Percentiles rank a stretch among this genome's conserved stretches.
Evolutionary conservation across 2,329 filamentous ascomycete species (phyloP).

Genomic region (Exserohilum turcica): DNA sequence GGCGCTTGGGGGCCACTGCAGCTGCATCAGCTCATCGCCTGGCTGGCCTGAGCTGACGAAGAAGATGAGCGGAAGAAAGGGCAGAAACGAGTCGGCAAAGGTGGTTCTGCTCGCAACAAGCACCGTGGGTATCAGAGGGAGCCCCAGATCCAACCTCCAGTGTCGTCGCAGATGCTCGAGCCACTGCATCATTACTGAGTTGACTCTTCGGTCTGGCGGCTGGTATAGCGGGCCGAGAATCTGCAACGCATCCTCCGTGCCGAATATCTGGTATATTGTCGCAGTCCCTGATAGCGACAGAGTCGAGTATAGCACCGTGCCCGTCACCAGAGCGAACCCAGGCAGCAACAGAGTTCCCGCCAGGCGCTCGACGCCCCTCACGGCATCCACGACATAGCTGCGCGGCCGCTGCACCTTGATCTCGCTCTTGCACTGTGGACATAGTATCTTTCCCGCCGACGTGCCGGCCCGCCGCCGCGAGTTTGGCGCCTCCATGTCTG

Average conservation of each 20-base stretch:
- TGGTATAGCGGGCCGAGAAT: conserved; percentile 56
- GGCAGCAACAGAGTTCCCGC: conserved; percentile 68
- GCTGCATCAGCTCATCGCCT: conserved; percentile 53
- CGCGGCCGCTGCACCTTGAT: conserved; percentile 77
- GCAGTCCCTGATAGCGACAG: conserved; percentile 65
- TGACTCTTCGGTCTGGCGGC: conserved; percentile 37
- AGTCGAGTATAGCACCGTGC: conserved; percentile 51
- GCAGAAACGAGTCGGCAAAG: conserved; percentile 66
- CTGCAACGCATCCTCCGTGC: conserved; percentile 61
- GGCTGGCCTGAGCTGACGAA: conserved; percentile 60
- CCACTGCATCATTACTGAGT: conserved; percentile 41
- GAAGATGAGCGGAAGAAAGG: conserved; percentile 66
- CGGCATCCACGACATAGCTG: conserved; percentile 72
- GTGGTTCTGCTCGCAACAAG: conserved; percentile 70
- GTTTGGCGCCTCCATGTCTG: conserved; percentile 76
- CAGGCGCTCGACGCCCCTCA: conserved; percentile 63
- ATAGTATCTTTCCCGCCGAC: conserved; percentile 67
- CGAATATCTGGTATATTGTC: conserved; percentile 69
- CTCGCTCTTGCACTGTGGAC: conserved; percentile 85
- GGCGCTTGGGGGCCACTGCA: conserved; percentile 70
- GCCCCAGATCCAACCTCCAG: conserved; percentile 62
- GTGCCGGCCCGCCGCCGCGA: conserved; percentile 55
- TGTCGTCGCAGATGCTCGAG: conserved; percentile 43
- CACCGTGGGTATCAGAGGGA: conserved; percentile 70
- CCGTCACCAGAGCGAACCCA: conserved; percentile 62